phyloP scores from a whole-genome alignment of 768 basidiomycete species.

The Rhodocollybia butyracea region DNA sequence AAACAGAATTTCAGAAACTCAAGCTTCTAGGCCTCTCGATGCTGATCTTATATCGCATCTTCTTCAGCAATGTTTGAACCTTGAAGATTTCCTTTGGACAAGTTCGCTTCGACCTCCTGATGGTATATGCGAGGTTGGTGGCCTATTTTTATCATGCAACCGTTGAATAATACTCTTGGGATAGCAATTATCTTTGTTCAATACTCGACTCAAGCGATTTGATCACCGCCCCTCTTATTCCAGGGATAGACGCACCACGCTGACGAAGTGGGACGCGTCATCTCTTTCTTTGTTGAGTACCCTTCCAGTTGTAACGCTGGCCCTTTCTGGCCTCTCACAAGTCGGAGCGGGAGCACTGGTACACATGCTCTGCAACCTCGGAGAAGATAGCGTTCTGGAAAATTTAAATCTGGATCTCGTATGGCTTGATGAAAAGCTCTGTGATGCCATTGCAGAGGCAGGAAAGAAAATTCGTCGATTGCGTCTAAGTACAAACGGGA shows the following conservation, averaged over 20 bases:
- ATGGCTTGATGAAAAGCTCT: conserved; percentile 37
- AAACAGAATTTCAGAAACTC: background rate
- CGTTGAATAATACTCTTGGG: background rate
- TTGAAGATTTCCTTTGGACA: conserved; percentile 30
- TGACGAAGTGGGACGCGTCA: conserved; percentile 32
- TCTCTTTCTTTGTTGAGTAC: conserved; percentile 29
- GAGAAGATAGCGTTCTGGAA: conserved; percentile 29
- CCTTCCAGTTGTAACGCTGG: conserved; percentile 25
- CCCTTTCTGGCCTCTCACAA: conserved; percentile 31
- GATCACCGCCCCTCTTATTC: conserved; percentile 16
- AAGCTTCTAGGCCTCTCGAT: conserved; percentile 10
- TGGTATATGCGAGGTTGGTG: conserved; percentile 34
- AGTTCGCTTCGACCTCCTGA: conserved; percentile 32
- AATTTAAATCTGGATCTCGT: conserved; percentile 30
- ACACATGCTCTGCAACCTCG: conserved; percentile 20
- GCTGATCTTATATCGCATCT: conserved; percentile 14
- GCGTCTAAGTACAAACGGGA: conserved; percentile 31
- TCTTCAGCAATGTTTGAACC: conserved; percentile 17
- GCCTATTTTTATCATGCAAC: background rate
- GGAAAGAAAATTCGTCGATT: conserved; percentile 26
- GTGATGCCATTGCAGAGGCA: conserved; percentile 29
- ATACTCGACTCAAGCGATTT: conserved; percentile 21
- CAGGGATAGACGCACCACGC: conserved; percentile 9
- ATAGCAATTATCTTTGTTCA: conserved; percentile 21
- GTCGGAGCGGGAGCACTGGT: conserved; percentile 27